Conservation (phyloP, 1,139 yeast species). For the Scheffersomyces cryptocercus region DNA sequence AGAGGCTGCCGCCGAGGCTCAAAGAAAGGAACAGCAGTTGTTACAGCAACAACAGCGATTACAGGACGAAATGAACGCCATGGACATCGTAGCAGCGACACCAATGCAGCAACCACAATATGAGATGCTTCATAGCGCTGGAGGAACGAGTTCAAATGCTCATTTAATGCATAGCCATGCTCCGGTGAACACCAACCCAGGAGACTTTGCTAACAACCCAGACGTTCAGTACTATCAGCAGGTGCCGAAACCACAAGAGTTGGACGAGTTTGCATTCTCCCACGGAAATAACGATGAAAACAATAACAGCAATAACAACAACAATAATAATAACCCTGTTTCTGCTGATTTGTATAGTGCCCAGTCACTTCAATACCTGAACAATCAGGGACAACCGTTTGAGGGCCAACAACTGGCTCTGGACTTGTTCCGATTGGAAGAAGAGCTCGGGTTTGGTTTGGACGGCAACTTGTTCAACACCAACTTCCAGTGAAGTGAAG, state of each 20-base stretch:
- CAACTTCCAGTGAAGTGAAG: no score
- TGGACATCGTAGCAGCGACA: conserved; percentile 8
- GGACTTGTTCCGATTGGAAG: conserved; percentile 43
- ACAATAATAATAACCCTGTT: conserved; percentile 5
- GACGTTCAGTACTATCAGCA: conserved; percentile 35
- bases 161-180: neutral
- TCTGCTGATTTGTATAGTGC: neutral
- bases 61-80: conserved; percentile 6
- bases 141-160: conserved; percentile 3
- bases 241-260: conserved; percentile 50
- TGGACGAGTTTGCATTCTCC: conserved; percentile 41
- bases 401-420: conserved; percentile 8
- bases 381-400: neutral
- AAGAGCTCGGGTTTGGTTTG: conserved; percentile 49
- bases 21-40: conserved; percentile 14
- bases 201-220: conserved; percentile 19
- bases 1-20: conserved; percentile 9
- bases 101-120: conserved; percentile 1
- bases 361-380: conserved; percentile 1
- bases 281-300: conserved; percentile 2
- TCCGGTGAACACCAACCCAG: conserved; percentile 30
- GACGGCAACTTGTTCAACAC: conserved; percentile 37
- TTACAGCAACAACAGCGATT: conserved; percentile 13
- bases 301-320: conserved; percentile 14
- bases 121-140: neutral